A percentile compares a stretch with the other conserved stretches of the same genome.
Evolutionary conservation across 768 basidiomycete species (phyloP).

Genomic region (Mycena maculata): DNA sequence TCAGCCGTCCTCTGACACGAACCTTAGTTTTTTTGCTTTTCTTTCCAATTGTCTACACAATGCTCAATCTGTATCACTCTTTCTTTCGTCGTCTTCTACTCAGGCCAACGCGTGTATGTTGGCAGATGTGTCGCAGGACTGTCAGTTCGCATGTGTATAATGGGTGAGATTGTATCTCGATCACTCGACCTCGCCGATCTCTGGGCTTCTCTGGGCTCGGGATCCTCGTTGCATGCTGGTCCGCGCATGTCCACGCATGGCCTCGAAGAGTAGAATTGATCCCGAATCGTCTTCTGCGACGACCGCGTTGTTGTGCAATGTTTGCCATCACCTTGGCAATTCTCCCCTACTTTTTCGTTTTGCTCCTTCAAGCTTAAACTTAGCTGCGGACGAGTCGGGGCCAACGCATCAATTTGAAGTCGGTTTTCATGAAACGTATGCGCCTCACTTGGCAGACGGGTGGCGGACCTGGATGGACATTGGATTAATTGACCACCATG

Average conservation of each 20-base stretch:
- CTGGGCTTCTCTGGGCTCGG: background rate
- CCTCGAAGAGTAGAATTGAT: too few species aligned
- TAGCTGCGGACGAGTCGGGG: too few species aligned
- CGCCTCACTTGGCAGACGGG: too few species aligned
- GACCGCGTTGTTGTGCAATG: background rate
- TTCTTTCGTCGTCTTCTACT: background rate
- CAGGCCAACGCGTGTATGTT: background rate
- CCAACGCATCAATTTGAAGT: background rate
- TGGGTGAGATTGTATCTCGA: constrained; percentile 1
- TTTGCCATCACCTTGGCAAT: background rate
- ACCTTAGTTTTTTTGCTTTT: constrained; percentile 1
- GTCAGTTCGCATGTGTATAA: background rate
- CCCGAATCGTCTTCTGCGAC: too few species aligned
- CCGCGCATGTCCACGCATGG: too few species aligned
- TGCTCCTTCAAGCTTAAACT: background rate
- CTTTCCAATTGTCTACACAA: constrained; percentile 11
- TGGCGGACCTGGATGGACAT: background rate
- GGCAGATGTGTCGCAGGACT: background rate
- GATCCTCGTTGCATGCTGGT: background rate
- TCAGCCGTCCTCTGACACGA: background rate
- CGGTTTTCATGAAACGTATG: too few species aligned
- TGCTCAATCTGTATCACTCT: constrained; percentile 29
- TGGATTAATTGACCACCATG: constrained; percentile 6
- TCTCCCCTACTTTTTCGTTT: too few species aligned
- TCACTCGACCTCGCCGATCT: background rate